These are phyloP conservation scores for Acacia pycnantha DNA, from an alignment of 331 rosid genomes.

Conservation along the genomic window DNA sequence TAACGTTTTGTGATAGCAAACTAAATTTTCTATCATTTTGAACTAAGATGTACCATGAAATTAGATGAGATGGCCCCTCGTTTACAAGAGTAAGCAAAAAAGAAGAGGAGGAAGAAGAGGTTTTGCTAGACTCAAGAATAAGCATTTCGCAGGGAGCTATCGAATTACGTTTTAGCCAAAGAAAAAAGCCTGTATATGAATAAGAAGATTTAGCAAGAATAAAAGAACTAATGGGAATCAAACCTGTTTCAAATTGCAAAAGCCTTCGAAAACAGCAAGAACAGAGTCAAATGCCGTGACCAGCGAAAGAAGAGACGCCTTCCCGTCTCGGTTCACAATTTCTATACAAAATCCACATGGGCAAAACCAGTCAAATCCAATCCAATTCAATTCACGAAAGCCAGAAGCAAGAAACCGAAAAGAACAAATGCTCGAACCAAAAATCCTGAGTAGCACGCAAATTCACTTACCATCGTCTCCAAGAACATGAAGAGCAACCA, in stretches of 20 bases:
- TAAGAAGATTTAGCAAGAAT: neutral
- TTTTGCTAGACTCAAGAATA: neutral
- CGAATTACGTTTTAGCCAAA: neutral
- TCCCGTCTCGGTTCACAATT: slow-evolving; percentile 75
- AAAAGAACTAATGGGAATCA: neutral
- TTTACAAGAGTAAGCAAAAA: neutral
- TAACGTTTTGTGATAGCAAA: neutral
- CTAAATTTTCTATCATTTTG: neutral
- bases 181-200: neutral
- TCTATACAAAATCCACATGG: slow-evolving; percentile 49
- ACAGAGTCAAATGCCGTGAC: slow-evolving; percentile 95
- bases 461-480: slow-evolving; percentile 55
- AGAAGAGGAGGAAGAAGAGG: no score
- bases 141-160: slow-evolving; percentile 17
- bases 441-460: neutral
- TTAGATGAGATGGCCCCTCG: neutral
- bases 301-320: slow-evolving; percentile 81
- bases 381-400: neutral
- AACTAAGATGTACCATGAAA: neutral
- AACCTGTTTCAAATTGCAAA: slow-evolving; percentile 96
- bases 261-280: slow-evolving; percentile 89
- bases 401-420: slow-evolving; percentile 11
- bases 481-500: slow-evolving; percentile 89
- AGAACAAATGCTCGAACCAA: neutral
- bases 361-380: slow-evolving; percentile 27